phyloP scores from a whole-genome alignment of 805 yeast species.

The Saccharomyces kudriavzevii region DNA sequence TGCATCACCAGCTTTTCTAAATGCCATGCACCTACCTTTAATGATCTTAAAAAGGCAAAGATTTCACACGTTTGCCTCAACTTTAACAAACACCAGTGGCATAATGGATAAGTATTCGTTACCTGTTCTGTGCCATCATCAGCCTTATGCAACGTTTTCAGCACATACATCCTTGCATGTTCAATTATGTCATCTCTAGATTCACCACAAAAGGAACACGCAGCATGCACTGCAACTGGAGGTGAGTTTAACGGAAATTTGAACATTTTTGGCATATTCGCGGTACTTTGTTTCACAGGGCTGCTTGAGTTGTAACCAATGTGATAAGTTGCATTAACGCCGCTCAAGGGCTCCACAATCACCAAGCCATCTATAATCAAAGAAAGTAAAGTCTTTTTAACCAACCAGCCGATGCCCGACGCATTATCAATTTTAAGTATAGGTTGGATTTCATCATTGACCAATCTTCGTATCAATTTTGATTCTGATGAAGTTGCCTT shows the following conservation, averaged over 20 bases:
- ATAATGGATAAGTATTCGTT: slow-evolving; percentile 52
- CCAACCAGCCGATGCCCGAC: slow-evolving; percentile 55
- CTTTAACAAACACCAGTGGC: slow-evolving; percentile 73
- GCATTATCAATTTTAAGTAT: slow-evolving; percentile 56
- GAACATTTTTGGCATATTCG: slow-evolving; percentile 33
- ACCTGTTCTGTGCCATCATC: slow-evolving; percentile 26
- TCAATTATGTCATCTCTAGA: slow-evolving; percentile 57
- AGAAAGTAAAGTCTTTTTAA: slow-evolving; percentile 51
- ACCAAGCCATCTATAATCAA: slow-evolving; percentile 74
- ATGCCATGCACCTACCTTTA: slow-evolving; percentile 55
- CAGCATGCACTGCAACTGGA: slow-evolving; percentile 66
- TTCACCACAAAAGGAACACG: slow-evolving; percentile 85
- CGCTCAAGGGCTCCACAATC: slow-evolving; percentile 77
- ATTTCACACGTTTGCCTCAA: slow-evolving; percentile 78
- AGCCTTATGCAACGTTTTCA: slow-evolving; percentile 40
- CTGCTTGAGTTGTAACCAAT: slow-evolving; percentile 13
- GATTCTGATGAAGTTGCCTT: slow-evolving; percentile 37
- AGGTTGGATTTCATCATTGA: slow-evolving; percentile 76
- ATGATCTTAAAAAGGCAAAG: slow-evolving; percentile 63
- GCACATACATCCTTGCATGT: slow-evolving; percentile 67
- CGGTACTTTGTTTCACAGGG: slow-evolving; percentile 3
- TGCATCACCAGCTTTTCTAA: slow-evolving; percentile 35
- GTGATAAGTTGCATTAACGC: slow-evolving; percentile 68
- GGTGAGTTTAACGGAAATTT: slow-evolving; percentile 42
- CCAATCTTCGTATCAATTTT: slow-evolving; percentile 53